Base-by-base conservation (phyloP, 2,329 filamentous ascomycete genomes). In the Rutstroemia sp. region DNA sequence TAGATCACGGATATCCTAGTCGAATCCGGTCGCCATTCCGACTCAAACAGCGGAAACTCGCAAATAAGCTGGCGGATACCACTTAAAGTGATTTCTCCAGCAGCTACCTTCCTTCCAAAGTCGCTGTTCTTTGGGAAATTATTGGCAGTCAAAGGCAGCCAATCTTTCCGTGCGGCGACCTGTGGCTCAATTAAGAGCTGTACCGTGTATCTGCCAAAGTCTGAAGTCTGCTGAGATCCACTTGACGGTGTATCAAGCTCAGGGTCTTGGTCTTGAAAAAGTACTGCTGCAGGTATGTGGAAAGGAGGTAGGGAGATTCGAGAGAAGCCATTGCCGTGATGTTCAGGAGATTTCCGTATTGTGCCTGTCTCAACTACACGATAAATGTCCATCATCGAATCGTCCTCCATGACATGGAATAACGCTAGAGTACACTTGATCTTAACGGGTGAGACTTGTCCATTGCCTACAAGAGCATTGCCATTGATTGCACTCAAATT, bases 351-450 rank as follows among this genome's bases (percentile, higher is more conserved):
- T 23, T 16, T 54, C 38, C 45, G 16, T 27, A 54, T 49, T 7
- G 44, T 49, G 25, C 52, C 52, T 30, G 52, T 54, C 23, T 54
- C 44, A 42, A 45, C 34, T 41, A 47, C 21, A 3, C 38, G 30
- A 19, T 44, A 41, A n/a, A 62, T 46, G 30, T 55, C 47, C 46
- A 52, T 56, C 4, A 27, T 21, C 3, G 58, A 48, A 9, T 65
- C 61, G 27, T 60, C 58, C 5, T 65, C 60, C 23, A 61, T 38
- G n/a, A 54, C 45, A 34, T 52, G 61, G 27, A 61, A 60, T 19
- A 67, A 57, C 9, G 64, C 56, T 14, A 65, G 37, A 7, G 56
- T 54, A 44, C 62, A 63, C 27, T 53, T 59, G 46, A 64, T 65
- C 14, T 52, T 56, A 12, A 63, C 59, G 4, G 62, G 56, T 30